A percentile compares a stretch with the other conserved stretches of the same genome.
These are phyloP conservation scores for Leishmania mexicana DNA, from an alignment of 208 protist genomes.

Conservation along the genomic window DNA sequence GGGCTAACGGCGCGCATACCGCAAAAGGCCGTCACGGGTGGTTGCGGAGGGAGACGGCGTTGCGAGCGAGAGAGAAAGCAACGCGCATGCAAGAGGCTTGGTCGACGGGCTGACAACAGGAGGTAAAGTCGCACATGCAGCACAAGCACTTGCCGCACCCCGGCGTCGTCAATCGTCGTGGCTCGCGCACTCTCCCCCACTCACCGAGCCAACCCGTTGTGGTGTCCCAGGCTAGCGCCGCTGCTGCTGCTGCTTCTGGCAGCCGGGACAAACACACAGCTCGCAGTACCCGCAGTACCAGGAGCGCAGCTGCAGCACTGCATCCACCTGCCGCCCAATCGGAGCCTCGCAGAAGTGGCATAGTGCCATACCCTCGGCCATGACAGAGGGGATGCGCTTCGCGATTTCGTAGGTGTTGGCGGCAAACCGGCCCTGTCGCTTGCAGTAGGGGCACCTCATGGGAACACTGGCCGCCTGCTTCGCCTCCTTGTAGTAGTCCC, in stretches of 20 bases:
- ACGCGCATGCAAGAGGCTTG: neutral
- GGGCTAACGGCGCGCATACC: neutral
- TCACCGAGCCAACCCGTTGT: neutral
- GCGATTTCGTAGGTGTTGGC: slow-evolving; percentile 65
- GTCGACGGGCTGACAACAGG: neutral
- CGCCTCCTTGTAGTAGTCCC: slow-evolving; percentile 72
- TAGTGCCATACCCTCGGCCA: slow-evolving; percentile 31
- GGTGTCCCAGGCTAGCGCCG: neutral
- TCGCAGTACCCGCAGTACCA: slow-evolving; percentile 74
- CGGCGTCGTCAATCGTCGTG: neutral
- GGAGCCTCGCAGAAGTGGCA: slow-evolving; percentile 34
- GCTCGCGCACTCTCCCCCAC: neutral
- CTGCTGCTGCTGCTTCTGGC: slow-evolving; percentile 19
- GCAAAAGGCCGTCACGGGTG: neutral
- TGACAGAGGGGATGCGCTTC: slow-evolving; percentile 45
- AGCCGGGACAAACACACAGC: slow-evolving; percentile 47
- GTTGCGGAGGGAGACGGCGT: neutral
- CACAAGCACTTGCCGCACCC: neutral
- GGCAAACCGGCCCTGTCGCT: slow-evolving; percentile 47
- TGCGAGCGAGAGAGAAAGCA: neutral
- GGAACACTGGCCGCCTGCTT: slow-evolving; percentile 24
- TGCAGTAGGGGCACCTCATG: slow-evolving; percentile 62
- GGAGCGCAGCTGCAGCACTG: slow-evolving; percentile 21
- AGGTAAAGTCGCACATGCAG: neutral
- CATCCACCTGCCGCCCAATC: slow-evolving; percentile 15